Percentiles rank a stretch among this genome's conserved stretches.
These are phyloP conservation scores for Globisporangium carolinianum DNA, from an alignment of 352 stramenopile species.

Conservation along the genomic window DNA sequence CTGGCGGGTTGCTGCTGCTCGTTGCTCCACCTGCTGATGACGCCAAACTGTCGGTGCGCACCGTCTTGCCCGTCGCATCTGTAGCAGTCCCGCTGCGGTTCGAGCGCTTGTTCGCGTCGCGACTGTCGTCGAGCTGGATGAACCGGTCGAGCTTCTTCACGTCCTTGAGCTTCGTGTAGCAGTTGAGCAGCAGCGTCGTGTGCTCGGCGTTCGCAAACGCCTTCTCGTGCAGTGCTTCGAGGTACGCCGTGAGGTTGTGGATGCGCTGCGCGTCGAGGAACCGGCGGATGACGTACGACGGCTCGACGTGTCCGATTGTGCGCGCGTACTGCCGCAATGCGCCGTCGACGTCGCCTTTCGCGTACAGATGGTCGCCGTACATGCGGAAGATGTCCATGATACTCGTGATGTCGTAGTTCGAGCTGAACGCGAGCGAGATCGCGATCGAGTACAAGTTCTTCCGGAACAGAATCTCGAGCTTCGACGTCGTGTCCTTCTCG, in stretches of 20 bases:
- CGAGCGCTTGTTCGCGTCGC: slow-evolving; percentile 16
- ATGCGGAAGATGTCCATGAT: slow-evolving; percentile 95
- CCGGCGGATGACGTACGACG: slow-evolving; percentile 97
- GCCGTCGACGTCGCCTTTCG: slow-evolving; percentile 94
- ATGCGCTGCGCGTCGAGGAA: slow-evolving; percentile 98
- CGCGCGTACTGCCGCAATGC: slow-evolving; percentile 96
- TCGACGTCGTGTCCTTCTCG: slow-evolving; percentile 94
- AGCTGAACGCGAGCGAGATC: slow-evolving; percentile 95
- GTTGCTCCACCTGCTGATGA: background rate
- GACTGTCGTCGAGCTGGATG: slow-evolving; percentile 79
- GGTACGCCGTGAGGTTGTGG: slow-evolving; percentile 94
- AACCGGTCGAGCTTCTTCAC: slow-evolving; percentile 92
- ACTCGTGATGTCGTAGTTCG: slow-evolving; percentile 92
- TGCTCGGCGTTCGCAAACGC: slow-evolving; percentile 88
- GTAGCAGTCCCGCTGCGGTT: background rate
- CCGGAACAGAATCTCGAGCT: slow-evolving; percentile 94
- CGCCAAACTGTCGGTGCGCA: background rate
- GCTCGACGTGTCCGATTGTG: slow-evolving; percentile 96
- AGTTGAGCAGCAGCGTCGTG: slow-evolving; percentile 93
- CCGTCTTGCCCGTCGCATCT: slow-evolving; percentile 21
- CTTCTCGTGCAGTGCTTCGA: slow-evolving; percentile 92
- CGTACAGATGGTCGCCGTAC: slow-evolving; percentile 98
- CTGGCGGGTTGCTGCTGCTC: background rate
- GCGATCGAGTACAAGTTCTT: slow-evolving; percentile 97
- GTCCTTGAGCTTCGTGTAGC: slow-evolving; percentile 93